phyloP scores from a whole-genome alignment of 2,329 filamentous ascomycete species.

The Polytolypa hystricis region DNA sequence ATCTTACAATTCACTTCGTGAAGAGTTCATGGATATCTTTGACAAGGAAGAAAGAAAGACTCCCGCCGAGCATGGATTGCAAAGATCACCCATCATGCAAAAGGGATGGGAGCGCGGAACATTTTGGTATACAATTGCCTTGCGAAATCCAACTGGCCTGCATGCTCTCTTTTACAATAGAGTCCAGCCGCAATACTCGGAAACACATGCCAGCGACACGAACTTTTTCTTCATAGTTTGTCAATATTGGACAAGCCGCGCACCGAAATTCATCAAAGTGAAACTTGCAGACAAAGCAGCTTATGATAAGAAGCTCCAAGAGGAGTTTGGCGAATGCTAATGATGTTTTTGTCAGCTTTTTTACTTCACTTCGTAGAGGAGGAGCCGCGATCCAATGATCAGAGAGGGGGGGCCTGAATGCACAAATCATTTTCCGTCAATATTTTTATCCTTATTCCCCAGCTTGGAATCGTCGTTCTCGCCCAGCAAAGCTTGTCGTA shows the following conservation, averaged over 20 bases:
- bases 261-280: slow-evolving; percentile 8
- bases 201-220: slow-evolving; percentile 5
- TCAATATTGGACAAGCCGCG: slow-evolving; percentile 8
- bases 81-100: slow-evolving; percentile 8
- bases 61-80: too few relatives aligned
- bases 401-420: too few relatives aligned
- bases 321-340: too few relatives aligned
- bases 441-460: too few relatives aligned
- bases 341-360: too few relatives aligned
- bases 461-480: too few relatives aligned
- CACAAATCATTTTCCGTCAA: too few relatives aligned
- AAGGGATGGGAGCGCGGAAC: slow-evolving; percentile 9
- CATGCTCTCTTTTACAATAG: slow-evolving; percentile 11
- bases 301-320: slow-evolving; percentile 10
- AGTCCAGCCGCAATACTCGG: slow-evolving; percentile 8
- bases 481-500: too few relatives aligned
- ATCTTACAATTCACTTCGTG: slow-evolving; percentile 7
- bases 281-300: slow-evolving; percentile 9
- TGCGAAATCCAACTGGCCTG: slow-evolving; percentile 9
- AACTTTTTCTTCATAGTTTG: slow-evolving; percentile 8
- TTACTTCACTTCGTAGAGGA: too few relatives aligned
- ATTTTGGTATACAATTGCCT: slow-evolving; percentile 11
- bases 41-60: slow-evolving; percentile 11
- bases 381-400: too few relatives aligned
- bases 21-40: slow-evolving; percentile 14